Evolutionary conservation across 2,329 filamentous ascomycete species (phyloP).

Genomic region (Fusarium multiceps): DNA sequence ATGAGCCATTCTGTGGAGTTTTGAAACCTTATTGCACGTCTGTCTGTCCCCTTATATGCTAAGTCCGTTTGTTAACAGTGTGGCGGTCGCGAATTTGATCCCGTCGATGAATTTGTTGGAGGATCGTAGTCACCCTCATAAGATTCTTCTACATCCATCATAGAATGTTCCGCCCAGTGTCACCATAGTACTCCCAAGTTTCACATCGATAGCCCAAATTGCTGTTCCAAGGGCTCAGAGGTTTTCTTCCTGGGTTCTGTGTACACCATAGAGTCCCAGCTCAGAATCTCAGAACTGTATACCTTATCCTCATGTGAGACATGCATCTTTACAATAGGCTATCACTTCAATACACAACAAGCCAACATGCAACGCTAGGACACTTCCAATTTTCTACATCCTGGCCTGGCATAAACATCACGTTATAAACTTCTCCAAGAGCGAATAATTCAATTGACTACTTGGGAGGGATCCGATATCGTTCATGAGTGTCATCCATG

Average conservation of each 20-base stretch:
- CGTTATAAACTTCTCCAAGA: neutral
- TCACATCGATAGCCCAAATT: neutral
- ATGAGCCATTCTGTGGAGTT: neutral
- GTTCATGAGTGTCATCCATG: neutral
- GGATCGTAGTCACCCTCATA: neutral
- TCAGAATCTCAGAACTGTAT: neutral
- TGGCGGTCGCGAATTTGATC: neutral
- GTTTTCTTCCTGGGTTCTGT: rapidly evolving
- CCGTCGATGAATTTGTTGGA: neutral
- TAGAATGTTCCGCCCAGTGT: neutral
- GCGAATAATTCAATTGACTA: neutral
- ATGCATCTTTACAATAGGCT: neutral
- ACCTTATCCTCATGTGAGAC: neutral
- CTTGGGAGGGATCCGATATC: neutral
- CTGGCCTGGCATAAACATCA: neutral
- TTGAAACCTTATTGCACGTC: neutral
- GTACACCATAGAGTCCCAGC: neutral
- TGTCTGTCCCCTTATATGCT: neutral
- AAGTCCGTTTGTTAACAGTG: neutral
- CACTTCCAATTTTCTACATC: neutral
- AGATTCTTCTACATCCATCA: neutral
- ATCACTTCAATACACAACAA: neutral
- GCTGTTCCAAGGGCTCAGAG: neutral
- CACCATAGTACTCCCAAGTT: neutral
- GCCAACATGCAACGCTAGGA: neutral